These are phyloP conservation scores for Secale cereale DNA, from an alignment of 176 grass and related monocot species.

Conservation along the genomic window DNA sequence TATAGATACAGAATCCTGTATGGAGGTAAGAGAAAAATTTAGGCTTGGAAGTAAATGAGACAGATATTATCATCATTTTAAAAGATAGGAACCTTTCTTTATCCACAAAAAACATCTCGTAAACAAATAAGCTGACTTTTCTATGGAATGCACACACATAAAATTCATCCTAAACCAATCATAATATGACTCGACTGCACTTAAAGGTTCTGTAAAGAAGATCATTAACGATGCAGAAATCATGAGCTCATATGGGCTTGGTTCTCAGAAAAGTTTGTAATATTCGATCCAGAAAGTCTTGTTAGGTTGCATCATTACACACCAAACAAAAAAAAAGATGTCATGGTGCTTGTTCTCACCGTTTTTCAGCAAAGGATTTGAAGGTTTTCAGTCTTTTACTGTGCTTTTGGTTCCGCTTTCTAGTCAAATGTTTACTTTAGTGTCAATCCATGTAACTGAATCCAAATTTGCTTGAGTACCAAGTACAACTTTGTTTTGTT, in stretches of 20 bases:
- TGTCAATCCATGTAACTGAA: background rate
- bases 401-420: background rate
- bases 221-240: background rate
- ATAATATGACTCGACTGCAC: background rate
- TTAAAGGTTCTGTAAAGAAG: background rate
- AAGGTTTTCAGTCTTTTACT: background rate
- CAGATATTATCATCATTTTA: background rate
- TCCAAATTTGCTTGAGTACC: background rate
- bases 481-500: background rate
- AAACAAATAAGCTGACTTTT: background rate
- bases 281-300: background rate
- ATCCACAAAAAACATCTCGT: background rate
- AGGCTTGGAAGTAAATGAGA: background rate
- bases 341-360: background rate
- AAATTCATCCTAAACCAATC: background rate
- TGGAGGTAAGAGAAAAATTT: background rate
- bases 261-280: background rate
- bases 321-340: background rate
- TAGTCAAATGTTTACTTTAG: background rate
- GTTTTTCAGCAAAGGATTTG: background rate
- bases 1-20: conserved; percentile 20
- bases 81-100: background rate
- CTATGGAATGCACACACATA: background rate
- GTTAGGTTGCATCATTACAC: background rate
- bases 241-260: background rate